Percentiles rank a stretch among this genome's conserved stretches.
Conservation (phyloP, 495 filamentous ascomycete species). For the Aspergillus avenaceus region DNA sequence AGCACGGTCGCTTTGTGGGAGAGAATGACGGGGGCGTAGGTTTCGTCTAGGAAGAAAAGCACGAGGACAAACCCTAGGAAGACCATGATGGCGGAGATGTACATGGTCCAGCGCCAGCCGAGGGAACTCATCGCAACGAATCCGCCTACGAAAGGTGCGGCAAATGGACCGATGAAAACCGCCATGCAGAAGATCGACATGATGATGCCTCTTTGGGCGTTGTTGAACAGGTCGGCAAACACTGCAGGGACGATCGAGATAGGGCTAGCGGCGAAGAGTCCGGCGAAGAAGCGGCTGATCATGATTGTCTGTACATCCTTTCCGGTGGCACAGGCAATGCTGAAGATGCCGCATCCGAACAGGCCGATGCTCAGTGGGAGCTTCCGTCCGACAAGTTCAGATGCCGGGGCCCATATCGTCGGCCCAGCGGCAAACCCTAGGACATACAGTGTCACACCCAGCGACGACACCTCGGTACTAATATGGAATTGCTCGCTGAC, state of each 20-base stretch:
- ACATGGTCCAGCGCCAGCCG: slow-evolving; percentile 48
- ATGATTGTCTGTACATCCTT: slow-evolving; percentile 54
- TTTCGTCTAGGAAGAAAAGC: slow-evolving; percentile 30
- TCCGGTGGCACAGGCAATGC: slow-evolving; percentile 51
- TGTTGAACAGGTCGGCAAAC: slow-evolving; percentile 50
- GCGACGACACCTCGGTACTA: slow-evolving; percentile 41
- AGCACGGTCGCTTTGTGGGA: slow-evolving; percentile 34
- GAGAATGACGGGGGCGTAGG: slow-evolving; percentile 39
- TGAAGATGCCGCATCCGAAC: slow-evolving; percentile 50
- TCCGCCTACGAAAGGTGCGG: slow-evolving; percentile 46
- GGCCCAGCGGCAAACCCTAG: slow-evolving; percentile 53
- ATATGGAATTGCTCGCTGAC: slow-evolving; percentile 45
- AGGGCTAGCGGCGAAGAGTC: slow-evolving; percentile 47
- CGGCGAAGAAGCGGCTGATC: slow-evolving; percentile 48
- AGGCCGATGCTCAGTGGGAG: slow-evolving; percentile 50
- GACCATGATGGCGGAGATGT: slow-evolving; percentile 37
- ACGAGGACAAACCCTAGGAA: slow-evolving; percentile 23
- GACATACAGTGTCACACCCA: slow-evolving; percentile 53
- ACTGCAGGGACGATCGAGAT: slow-evolving; percentile 47
- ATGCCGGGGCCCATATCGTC: slow-evolving; percentile 61
- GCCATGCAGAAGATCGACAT: slow-evolving; percentile 48
- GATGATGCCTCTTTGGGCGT: slow-evolving; percentile 42
- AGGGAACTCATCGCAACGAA: slow-evolving; percentile 34
- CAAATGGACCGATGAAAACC: slow-evolving; percentile 46
- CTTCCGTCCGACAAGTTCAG: slow-evolving; percentile 70